Conservation (phyloP, 2,329 filamentous ascomycete species). For the Penicillium sp. region DNA sequence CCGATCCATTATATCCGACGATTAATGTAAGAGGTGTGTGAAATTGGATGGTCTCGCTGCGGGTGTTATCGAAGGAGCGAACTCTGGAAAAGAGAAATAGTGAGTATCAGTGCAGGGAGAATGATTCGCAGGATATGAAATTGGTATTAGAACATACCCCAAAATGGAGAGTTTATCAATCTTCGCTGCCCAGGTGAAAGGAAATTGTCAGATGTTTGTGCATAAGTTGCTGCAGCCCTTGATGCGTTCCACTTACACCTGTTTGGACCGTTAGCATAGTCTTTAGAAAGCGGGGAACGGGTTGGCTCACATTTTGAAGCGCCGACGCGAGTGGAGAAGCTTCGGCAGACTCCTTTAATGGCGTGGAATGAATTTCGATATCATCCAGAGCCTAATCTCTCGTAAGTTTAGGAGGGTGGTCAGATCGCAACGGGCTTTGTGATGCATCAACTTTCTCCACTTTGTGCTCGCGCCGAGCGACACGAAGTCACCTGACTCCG, state of each 20-base stretch:
- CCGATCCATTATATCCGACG: slow-evolving; percentile 94
- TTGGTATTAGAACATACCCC: slow-evolving; percentile 52
- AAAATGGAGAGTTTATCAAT: slow-evolving; percentile 88
- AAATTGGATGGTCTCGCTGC: slow-evolving; percentile 80
- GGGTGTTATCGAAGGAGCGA: slow-evolving; percentile 80
- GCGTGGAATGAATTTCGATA: not conserved
- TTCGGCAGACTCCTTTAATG: not conserved
- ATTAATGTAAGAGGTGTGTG: slow-evolving; percentile 91
- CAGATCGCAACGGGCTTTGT: slow-evolving; percentile 15
- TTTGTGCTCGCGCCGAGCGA: slow-evolving; percentile 17
- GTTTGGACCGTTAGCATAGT: slow-evolving; percentile 14
- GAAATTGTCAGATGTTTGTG: not conserved
- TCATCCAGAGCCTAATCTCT: not conserved
- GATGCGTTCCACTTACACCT: slow-evolving; percentile 33
- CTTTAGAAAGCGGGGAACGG: slow-evolving; percentile 1
- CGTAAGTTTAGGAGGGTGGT: slow-evolving; percentile 1
- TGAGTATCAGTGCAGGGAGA: slow-evolving; percentile 2
- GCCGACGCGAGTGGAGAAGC: not conserved
- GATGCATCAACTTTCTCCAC: slow-evolving; percentile 21
- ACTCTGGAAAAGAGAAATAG: slow-evolving; percentile 47
- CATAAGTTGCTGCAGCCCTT: not conserved
- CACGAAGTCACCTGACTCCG: slow-evolving; percentile 24
- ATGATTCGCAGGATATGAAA: not conserved
- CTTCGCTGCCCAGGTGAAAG: slow-evolving; percentile 57
- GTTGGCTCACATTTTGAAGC: slow-evolving; percentile 19